phyloP scores from a whole-genome alignment of 225 moss, liverwort and hornwort species.

The Sphagnum tenellum region DNA sequence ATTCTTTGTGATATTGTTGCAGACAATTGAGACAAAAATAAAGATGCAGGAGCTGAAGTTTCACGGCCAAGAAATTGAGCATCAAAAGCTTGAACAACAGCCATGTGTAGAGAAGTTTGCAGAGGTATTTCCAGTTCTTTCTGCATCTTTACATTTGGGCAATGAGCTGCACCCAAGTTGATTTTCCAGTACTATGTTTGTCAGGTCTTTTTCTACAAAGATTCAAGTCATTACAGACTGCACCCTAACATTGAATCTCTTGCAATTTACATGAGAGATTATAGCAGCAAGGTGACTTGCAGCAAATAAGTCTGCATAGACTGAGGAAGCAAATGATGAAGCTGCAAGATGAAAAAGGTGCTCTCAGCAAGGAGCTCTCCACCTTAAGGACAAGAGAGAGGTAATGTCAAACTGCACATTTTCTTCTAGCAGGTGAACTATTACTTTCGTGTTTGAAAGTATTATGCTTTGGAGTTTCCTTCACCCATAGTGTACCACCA shows the following conservation, averaged over 20 bases:
- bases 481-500: no score
- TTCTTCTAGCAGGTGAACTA: no score
- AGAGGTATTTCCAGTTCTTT: conserved; percentile 14
- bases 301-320: conserved; percentile 36
- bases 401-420: conserved; percentile 2
- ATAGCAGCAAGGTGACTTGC: conserved; percentile 9
- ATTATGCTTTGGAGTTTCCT: no score
- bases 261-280: no score
- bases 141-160: not conserved
- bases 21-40: conserved; percentile 48
- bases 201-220: not conserved
- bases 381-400: conserved; percentile 28
- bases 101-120: conserved; percentile 5
- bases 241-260: not conserved
- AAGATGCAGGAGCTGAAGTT: conserved; percentile 27
- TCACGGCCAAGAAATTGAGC: conserved; percentile 7
- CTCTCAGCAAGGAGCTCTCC: conserved; percentile 21
- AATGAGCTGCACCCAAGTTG: not conserved
- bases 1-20: conserved; percentile 1
- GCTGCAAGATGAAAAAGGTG: conserved; percentile 33
- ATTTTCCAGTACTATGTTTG: not conserved
- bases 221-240: not conserved
- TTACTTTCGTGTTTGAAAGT: no score
- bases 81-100: not conserved
- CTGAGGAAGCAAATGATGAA: conserved; percentile 34